These are phyloP conservation scores for Solanum sparsipilum DNA, from an alignment of 257 asterid genomes.

Conservation along the genomic window DNA sequence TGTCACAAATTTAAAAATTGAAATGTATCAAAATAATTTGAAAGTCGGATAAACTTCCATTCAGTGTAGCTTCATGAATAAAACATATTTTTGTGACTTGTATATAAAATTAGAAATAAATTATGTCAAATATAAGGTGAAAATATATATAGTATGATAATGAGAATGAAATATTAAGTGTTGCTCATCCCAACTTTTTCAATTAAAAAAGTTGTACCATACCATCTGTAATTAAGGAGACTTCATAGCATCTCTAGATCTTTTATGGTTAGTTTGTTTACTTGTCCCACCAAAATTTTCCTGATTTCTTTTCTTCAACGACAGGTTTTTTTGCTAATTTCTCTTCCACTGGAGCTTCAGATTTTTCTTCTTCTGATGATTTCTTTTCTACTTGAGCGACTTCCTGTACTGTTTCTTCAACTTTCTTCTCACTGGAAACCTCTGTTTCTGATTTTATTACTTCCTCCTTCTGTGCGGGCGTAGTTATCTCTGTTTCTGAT, in stretches of 20 bases:
- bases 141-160: neutral
- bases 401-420: neutral
- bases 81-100: neutral
- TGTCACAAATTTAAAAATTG: neutral
- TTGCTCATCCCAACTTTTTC: neutral
- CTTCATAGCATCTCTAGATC: neutral
- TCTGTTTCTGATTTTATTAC: neutral
- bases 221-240: neutral
- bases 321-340: neutral
- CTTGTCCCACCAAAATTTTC: conserved; percentile 1
- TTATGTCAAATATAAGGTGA: neutral
- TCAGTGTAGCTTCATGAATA: neutral
- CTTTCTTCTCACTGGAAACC: neutral
- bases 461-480: neutral
- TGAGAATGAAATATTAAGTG: neutral
- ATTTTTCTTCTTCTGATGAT: neutral
- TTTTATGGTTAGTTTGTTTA: neutral
- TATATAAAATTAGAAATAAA: neutral
- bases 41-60: neutral
- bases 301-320: neutral
- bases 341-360: neutral
- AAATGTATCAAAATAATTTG: neutral
- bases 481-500: neutral
- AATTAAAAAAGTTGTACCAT: neutral
- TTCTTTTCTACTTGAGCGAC: neutral